phyloP scores from a whole-genome alignment of 768 basidiomycete species.

The Phallus indusiatus region DNA sequence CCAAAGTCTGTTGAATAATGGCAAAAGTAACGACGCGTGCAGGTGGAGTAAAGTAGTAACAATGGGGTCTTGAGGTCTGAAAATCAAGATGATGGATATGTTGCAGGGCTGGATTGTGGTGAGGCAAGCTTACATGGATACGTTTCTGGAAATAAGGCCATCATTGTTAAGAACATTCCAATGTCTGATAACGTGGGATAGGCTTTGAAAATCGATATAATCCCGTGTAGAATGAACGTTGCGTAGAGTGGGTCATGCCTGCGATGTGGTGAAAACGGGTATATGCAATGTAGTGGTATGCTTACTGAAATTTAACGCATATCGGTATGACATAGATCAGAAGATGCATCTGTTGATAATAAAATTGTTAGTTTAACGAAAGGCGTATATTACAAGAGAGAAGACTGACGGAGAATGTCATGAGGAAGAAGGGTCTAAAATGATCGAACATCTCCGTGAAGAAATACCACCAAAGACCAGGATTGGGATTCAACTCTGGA shows the following conservation, averaged over 20 bases:
- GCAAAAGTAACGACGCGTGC: conserved; percentile 78
- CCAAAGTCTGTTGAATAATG: conserved; percentile 90
- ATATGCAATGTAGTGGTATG: neutral
- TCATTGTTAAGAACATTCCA: conserved; percentile 75
- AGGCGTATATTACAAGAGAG: neutral
- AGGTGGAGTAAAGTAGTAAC: conserved; percentile 75
- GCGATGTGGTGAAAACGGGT: neutral
- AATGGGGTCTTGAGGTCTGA: conserved; percentile 83
- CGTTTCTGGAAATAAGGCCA: conserved; percentile 74
- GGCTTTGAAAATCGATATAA: conserved; percentile 79
- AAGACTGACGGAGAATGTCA: conserved; percentile 75
- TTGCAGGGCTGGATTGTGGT: neutral
- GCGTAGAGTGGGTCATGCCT: conserved; percentile 86
- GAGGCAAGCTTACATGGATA: conserved; percentile 57
- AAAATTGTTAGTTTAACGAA: neutral
- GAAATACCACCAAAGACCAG: conserved; percentile 98
- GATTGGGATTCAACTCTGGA: conserved; percentile 87
- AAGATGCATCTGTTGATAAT: conserved; percentile 56
- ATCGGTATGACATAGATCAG: conserved; percentile 75
- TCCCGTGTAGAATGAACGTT: conserved; percentile 61
- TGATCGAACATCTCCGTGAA: conserved; percentile 99
- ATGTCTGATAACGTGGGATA: conserved; percentile 89
- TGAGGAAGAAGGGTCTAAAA: conserved; percentile 90
- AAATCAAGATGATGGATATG: neutral
- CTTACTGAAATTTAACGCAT: conserved; percentile 81